phyloP scores from a whole-genome alignment of 2,329 filamentous ascomycete species.

The Dryadomyces quercivorus region DNA sequence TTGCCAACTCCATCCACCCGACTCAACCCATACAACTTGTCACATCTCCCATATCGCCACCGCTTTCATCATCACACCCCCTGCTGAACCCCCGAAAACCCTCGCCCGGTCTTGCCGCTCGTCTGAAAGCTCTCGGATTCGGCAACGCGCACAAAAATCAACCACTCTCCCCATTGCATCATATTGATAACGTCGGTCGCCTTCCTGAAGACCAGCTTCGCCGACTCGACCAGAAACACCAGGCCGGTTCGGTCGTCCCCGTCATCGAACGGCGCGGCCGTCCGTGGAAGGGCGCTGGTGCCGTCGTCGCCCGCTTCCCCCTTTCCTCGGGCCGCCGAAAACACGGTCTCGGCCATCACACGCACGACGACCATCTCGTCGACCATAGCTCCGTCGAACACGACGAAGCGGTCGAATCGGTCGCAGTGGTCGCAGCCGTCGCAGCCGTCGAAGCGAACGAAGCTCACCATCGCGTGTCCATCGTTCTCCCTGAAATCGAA shows the following conservation, averaged over 20 bases:
- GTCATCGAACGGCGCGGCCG: conserved; percentile 54
- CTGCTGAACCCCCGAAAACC: conserved; percentile 35
- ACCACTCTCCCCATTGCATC: conserved; percentile 18
- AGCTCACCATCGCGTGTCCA: conserved; percentile 15
- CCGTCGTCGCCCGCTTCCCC: conserved; percentile 40
- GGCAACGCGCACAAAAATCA: conserved; percentile 25
- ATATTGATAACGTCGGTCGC: conserved; percentile 45
- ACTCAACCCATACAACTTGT: neutral
- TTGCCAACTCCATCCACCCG: neutral
- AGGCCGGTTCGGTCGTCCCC: conserved; percentile 36
- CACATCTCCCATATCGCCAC: conserved; percentile 18
- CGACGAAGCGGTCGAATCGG: conserved; percentile 2
- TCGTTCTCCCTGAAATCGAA: conserved; percentile 38
- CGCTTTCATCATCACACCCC: neutral
- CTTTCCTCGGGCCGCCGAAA: conserved; percentile 21
- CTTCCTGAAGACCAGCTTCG: conserved; percentile 59
- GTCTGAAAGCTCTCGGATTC: conserved; percentile 53
- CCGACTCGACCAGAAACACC: conserved; percentile 55
- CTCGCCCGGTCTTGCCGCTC: conserved; percentile 51
- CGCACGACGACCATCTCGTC: conserved; percentile 4
- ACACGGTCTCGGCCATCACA: conserved; percentile 11
- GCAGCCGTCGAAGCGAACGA: too few species aligned
- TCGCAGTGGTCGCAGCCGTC: too few species aligned
- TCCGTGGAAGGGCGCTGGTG: conserved; percentile 58
- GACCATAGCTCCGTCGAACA: conserved; percentile 2